Base-by-base conservation (phyloP, 2,329 filamentous ascomycete species). In the Amphichorda felina region DNA sequence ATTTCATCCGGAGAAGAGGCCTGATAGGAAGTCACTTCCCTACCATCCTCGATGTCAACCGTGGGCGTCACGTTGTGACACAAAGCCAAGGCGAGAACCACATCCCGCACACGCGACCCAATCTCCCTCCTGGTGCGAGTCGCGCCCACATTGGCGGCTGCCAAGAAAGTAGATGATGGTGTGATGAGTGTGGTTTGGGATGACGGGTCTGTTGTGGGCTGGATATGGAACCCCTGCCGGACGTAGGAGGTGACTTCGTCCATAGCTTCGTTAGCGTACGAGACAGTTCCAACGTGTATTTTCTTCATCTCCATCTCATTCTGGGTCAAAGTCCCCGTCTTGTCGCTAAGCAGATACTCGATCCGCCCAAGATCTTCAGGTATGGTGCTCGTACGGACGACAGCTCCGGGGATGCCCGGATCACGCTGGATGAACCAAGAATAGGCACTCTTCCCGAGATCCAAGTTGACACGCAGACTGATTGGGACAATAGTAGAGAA, bases 401-500 rank as follows among this genome's bases (percentile, higher is more conserved):
- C 82, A 0, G 91, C 91, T 1, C 82, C 91, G 5, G 84, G 80
- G 40, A 98, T 98, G 15, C 82, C 89, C 27, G 81, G 69, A 50
- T 98, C 91, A 33, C 80, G 72, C 53, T 98, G 87, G 39, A 98
- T 98, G 51, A 95, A 94, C 62, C 82, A 84, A 8, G 88, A 93
- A 57, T 95, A 98, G 2, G 91, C 86, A 37, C 84, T 89, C 60
- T 98, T 98, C 27, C 89, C 93, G 74, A 98, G 81, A 52, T 98
- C 91, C 14, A 98, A 68, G 53, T 98, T 98, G 46, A 98, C 91
- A 34, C 91, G 82, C 45, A 98, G 66, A 60, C 87, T 94, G 57
- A 98, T 95, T 1, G 91, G 91, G 18, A 98, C 93, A 50, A 98
- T 98, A 0, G 89, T 96, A n/a, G 89, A 96, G 64, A 98, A 98